phyloP scores from a whole-genome alignment of 208 protist genomes.

The Phytomonas sp. region DNA sequence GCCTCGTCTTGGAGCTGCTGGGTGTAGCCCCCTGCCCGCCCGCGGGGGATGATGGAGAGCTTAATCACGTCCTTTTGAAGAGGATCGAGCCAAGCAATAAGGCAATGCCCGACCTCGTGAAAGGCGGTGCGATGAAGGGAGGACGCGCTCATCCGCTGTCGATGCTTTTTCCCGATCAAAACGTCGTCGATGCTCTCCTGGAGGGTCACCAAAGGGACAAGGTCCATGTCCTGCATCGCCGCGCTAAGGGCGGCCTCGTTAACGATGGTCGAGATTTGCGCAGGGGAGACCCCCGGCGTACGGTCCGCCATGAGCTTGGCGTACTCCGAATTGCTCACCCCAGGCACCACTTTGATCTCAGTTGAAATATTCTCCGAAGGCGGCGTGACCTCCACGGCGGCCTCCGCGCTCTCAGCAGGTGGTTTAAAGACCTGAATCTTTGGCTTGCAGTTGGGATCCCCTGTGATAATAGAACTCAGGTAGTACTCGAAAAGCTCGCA shows the following conservation, averaged over 20 bases:
- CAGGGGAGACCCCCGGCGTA: slow-evolving; percentile 90
- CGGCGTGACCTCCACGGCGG: slow-evolving; percentile 11
- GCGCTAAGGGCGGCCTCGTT: slow-evolving; percentile 95
- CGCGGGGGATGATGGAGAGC: slow-evolving; percentile 88
- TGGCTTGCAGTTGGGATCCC: slow-evolving; percentile 78
- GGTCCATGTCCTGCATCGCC: slow-evolving; percentile 64
- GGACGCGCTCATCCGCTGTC: slow-evolving; percentile 80
- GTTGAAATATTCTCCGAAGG: slow-evolving; percentile 26
- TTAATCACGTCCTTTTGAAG: slow-evolving; percentile 90
- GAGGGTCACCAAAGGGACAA: slow-evolving; percentile 66
- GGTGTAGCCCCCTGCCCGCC: slow-evolving; percentile 86
- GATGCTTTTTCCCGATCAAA: slow-evolving; percentile 91
- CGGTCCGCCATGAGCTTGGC: slow-evolving; percentile 69
- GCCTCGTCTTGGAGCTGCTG: slow-evolving; percentile 89
- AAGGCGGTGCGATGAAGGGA: slow-evolving; percentile 90
- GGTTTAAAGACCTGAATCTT: slow-evolving; percentile 71
- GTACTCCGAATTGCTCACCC: slow-evolving; percentile 75
- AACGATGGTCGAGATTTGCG: slow-evolving; percentile 95
- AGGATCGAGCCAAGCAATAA: slow-evolving; percentile 89
- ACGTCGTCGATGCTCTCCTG: slow-evolving; percentile 90
- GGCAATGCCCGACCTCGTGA: slow-evolving; percentile 96
- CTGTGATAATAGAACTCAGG: slow-evolving; percentile 82
- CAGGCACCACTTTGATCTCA: slow-evolving; percentile 63
- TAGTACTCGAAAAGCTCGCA: slow-evolving; percentile 88
- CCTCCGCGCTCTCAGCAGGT: slow-evolving; percentile 17